Conservation (phyloP, 2,329 filamentous ascomycete species). For the Macroventuria anomochaeta region DNA sequence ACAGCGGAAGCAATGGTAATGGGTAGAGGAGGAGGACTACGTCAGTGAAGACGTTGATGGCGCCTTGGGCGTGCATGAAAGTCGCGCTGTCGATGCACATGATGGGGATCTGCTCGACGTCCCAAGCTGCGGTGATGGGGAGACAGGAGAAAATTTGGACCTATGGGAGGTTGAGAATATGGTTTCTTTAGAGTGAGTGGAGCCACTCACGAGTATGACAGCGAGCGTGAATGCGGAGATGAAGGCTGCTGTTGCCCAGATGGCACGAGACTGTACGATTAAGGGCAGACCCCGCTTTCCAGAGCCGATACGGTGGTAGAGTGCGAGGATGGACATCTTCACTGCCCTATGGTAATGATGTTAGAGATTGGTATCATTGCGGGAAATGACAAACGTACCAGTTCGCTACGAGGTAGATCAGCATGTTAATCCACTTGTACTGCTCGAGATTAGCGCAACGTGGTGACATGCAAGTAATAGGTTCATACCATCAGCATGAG, state of each 20-base stretch:
- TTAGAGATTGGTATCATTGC: not conserved
- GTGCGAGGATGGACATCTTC: conserved; percentile 40
- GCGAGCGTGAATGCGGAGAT: conserved; percentile 32
- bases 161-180: too few species aligned
- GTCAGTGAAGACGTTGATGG: conserved; percentile 36
- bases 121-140: conserved; percentile 30
- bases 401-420: conserved; percentile 37
- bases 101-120: conserved; percentile 21
- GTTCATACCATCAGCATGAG: conserved; percentile 31
- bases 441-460: conserved; percentile 12
- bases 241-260: conserved; percentile 29
- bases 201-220: conserved; percentile 26
- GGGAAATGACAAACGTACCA: conserved; percentile 21
- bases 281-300: conserved; percentile 33
- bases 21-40: conserved; percentile 33
- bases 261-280: conserved; percentile 29
- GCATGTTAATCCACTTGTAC: conserved; percentile 38
- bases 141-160: conserved; percentile 31
- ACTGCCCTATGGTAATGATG: conserved; percentile 27
- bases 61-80: conserved; percentile 32
- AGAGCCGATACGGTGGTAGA: conserved; percentile 38
- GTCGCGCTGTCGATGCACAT: conserved; percentile 27
- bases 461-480: not conserved
- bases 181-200: not conserved
- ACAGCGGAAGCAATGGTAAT: conserved; percentile 29